Base-by-base conservation (phyloP, 805 yeast species). In the Barnettozyma wickerhamii region DNA sequence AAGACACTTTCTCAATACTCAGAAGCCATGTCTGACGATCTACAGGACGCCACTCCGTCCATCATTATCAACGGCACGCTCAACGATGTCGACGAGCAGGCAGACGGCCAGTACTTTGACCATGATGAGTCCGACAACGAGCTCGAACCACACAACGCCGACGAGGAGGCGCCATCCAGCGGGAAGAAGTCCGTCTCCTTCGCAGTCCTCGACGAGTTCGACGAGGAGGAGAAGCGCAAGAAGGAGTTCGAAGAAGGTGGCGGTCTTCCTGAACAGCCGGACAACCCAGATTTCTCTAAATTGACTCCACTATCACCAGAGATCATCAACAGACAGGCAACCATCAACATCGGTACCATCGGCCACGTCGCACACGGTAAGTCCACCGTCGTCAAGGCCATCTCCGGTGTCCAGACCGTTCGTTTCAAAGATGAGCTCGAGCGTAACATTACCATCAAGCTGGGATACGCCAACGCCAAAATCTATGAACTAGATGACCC, bases 401-500 rank as follows among this genome's bases (percentile, higher is more conserved):
- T 93, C 53, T 90, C 98, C 3, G 98, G 99, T 48, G 98, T 95
- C 33, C 99, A 95, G 66, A 93, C 99, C 17, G 99, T 93, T 50
- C 84, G 99, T 71, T 93, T 93, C 77, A 93, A 93, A 75, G 95
- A 91, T 71, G 99, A 93, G 72, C 77, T 93, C 62, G 99, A 93
- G 75, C 88, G 99, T 79, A 93, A 93, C 59, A 93, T 93, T 74
- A 93, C 99, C 58, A 93, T 93, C 65, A 93, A 95, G 68, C 77
- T 93, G 58, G 99, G 99, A 64, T 93, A 93, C 60, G 99, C 99
- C 53, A 93, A 93, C 63, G 99, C 99, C 41, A 93, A 93, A 66
- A 93, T 93, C 63, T 93, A 95, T 73, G 88, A 83, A 66, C 85
- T 96, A 73, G 85, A 83, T 57, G 83, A 83, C 60, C 80, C 81